Conservation (phyloP, 176 grass and related monocot genomes). For the Oropetium thomaeum region DNA sequence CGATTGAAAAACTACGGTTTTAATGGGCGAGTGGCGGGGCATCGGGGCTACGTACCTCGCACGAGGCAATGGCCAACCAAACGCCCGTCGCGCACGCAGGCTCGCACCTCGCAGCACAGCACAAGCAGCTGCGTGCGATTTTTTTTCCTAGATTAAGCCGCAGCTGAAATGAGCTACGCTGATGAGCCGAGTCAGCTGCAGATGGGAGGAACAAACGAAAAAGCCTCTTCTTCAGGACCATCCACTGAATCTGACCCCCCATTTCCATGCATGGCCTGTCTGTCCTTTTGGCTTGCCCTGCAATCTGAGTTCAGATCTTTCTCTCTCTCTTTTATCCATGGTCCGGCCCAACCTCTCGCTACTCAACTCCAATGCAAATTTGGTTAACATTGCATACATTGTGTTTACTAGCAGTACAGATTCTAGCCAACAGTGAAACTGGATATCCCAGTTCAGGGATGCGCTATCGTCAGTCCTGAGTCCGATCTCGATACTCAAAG, state of each 20-base stretch:
- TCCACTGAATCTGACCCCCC: neutral
- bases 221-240: slow-evolving; percentile 46
- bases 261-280: neutral
- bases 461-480: neutral
- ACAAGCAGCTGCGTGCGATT: neutral
- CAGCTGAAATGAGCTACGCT: neutral
- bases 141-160: slow-evolving; percentile 28
- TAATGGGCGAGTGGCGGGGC: slow-evolving; percentile 39
- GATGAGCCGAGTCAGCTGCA: too few relatives aligned
- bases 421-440: neutral
- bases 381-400: too few relatives aligned
- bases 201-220: too few relatives aligned
- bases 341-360: neutral
- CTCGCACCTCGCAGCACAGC: too few relatives aligned
- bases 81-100: slow-evolving; percentile 1
- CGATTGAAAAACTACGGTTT: slow-evolving; percentile 41
- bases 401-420: too few relatives aligned
- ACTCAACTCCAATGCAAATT: neutral
- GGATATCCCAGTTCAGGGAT: neutral
- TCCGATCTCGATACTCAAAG: neutral
- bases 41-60: too few relatives aligned
- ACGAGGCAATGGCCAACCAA: slow-evolving; percentile 24
- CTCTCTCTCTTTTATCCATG: too few relatives aligned
- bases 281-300: neutral
- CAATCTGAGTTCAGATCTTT: neutral